Percentiles rank a stretch among this genome's conserved stretches.
phyloP scores from a whole-genome alignment of 257 asterid species.

The Penstemon newberryi region DNA sequence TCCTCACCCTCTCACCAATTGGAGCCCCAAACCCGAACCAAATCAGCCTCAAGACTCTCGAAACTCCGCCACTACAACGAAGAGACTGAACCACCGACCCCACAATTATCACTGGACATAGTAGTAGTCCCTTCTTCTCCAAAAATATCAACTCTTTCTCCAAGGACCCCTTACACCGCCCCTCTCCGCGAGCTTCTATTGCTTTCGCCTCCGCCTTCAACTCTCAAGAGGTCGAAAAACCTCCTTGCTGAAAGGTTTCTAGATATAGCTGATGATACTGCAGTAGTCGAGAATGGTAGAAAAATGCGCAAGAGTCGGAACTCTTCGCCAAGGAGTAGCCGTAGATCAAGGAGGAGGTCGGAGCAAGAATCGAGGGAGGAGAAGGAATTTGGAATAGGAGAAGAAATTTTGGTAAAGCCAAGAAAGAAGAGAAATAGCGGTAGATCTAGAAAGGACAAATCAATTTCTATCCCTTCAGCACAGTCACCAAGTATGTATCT shows the following conservation, averaged over 20 bases:
- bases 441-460: conserved; percentile 56
- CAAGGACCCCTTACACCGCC: conserved; percentile 51
- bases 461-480: conserved; percentile 35
- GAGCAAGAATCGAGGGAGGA: conserved; percentile 76
- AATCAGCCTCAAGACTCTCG: conserved; percentile 69
- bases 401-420: conserved; percentile 52
- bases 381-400: conserved; percentile 56
- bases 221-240: conserved; percentile 43
- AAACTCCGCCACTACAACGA: conserved; percentile 59
- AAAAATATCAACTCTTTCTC: conserved; percentile 43
- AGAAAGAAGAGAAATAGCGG: conserved; percentile 65
- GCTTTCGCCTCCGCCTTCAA: conserved; percentile 67
- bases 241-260: conserved; percentile 43
- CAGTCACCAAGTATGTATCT: conserved; percentile 54
- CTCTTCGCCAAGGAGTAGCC: conserved; percentile 46
- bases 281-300: conserved; percentile 42
- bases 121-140: conserved; percentile 63
- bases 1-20: conserved; percentile 56
- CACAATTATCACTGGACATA: conserved; percentile 65
- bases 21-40: conserved; percentile 50
- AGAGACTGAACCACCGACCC: conserved; percentile 42
- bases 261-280: conserved; percentile 54
- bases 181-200: conserved; percentile 61
- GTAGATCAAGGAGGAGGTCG: conserved; percentile 60
- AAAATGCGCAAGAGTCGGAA: conserved; percentile 54